phyloP scores from a whole-genome alignment of 495 filamentous ascomycete species.

The Lasiosphaeriaceae sp. region DNA sequence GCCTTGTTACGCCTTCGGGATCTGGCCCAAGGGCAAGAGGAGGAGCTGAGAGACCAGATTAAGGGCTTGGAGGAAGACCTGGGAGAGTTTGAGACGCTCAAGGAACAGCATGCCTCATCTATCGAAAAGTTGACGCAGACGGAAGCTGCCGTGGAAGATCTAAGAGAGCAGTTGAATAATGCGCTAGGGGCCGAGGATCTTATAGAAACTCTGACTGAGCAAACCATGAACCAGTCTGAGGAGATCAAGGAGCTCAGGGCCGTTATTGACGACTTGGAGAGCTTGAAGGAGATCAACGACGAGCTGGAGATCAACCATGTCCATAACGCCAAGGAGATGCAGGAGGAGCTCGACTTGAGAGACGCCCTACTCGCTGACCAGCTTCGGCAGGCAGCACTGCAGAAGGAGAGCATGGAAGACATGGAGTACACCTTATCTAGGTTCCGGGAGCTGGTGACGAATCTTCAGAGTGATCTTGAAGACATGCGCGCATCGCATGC shows the following conservation, averaged over 20 bases:
- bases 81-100: constrained; percentile 64
- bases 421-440: constrained; percentile 83
- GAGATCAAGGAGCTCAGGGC: constrained; percentile 76
- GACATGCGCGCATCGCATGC: constrained; percentile 89
- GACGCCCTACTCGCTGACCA: constrained; percentile 77
- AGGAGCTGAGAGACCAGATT: constrained; percentile 72
- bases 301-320: constrained; percentile 91
- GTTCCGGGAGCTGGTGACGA: constrained; percentile 84
- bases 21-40: constrained; percentile 78
- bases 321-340: constrained; percentile 88
- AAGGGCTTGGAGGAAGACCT: constrained; percentile 74
- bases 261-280: constrained; percentile 79
- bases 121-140: constrained; percentile 68
- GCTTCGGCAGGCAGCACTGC: constrained; percentile 54
- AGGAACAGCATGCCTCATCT: constrained; percentile 63
- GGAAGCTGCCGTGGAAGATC: constrained; percentile 77
- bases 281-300: constrained; percentile 84
- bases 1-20: constrained; percentile 82
- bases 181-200: constrained; percentile 84
- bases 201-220: constrained; percentile 86
- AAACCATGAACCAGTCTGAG: constrained; percentile 76
- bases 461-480: constrained; percentile 79
- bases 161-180: constrained; percentile 86
- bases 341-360: constrained; percentile 83
- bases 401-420: constrained; percentile 76